Base-by-base conservation (phyloP, 2,329 filamentous ascomycete genomes). In the Botrytis porri region DNA sequence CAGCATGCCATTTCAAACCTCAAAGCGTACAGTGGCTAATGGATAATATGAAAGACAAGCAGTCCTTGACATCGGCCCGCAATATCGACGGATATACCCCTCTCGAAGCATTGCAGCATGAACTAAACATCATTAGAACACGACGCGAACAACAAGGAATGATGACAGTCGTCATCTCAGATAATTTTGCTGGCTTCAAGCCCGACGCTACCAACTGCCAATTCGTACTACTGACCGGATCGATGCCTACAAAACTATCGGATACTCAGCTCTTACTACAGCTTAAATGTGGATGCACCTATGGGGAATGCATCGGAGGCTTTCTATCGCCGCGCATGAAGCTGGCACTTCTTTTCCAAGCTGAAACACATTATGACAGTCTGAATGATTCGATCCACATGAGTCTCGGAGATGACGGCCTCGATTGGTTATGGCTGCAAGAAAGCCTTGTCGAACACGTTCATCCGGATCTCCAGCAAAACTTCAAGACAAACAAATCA, bases 241-340 rank as follows among this genome's bases (percentile, higher is more conserved):
- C n/a, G n/a, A 32, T 35, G 41, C 62, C 62, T 25, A 5, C 18
- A 1, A 22, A 25, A 1, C 18, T 2, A 22, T 45, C n/a, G n/a
- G n/a, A 64, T 22, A 25, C 29, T 0, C 62, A 12, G 18, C 18
- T 64, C 35, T 61, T 37, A 51, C 71, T 74, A 73, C 80, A 78
- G 63, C 72, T 83, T 57, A 79, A 77, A 71, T 81, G 77, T 70
- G 81, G 82, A 20, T 84, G 82, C 74, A 83, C 80, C 45, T 84
- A 82, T 74, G 81, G 81, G 41, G 70, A 80, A 73, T 83, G 82
- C 74, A 71, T 81, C 25, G 76, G 74, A 45, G 82, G 82, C 4
- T 82, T 84, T 75, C 69, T 84, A 54, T 83, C 81, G 64, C 80
- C 81, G 25, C 80, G 81, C 62, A 83, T 82, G 81, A 79, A 74